These are phyloP conservation scores for Candida tunisiensis DNA, from an alignment of 1,139 yeast genomes.

Conservation along the genomic window DNA sequence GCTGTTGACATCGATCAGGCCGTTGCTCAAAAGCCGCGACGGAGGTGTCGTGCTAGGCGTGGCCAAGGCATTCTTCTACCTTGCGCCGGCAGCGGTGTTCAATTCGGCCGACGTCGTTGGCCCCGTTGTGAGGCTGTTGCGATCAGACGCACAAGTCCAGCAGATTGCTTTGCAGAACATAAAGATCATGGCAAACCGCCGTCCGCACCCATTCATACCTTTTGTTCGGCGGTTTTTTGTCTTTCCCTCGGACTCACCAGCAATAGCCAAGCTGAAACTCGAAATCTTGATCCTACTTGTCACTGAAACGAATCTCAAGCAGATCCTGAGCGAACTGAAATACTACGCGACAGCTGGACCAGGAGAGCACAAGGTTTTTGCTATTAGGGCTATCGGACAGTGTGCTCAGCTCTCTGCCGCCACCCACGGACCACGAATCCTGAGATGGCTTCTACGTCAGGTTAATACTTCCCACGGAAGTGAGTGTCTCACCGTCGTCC, in stretches of 20 bases:
- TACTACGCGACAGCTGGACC: conserved; percentile 35
- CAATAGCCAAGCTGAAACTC: conserved; percentile 39
- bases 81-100: conserved; percentile 37
- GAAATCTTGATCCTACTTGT: conserved; percentile 44
- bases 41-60: conserved; percentile 50
- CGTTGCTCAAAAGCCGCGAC: conserved; percentile 32
- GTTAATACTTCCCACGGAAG: conserved; percentile 21
- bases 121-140: conserved; percentile 29
- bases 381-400: conserved; percentile 32
- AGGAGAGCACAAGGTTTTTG: conserved; percentile 7
- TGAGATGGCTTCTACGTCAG: conserved; percentile 31
- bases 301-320: conserved; percentile 31
- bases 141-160: conserved; percentile 19
- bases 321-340: conserved; percentile 50
- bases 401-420: conserved; percentile 26
- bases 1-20: conserved; percentile 30
- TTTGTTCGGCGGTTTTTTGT: conserved; percentile 38
- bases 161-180: conserved; percentile 18
- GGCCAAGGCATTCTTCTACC: conserved; percentile 33
- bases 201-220: conserved; percentile 30
- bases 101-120: conserved; percentile 31
- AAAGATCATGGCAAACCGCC: conserved; percentile 20
- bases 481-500: conserved; percentile 49
- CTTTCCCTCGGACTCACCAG: conserved; percentile 35
- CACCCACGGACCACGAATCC: conserved; percentile 11